These are phyloP conservation scores for Sideroxylon spinosum DNA, from an alignment of 179 eudicot genomes.

Conservation along the genomic window DNA sequence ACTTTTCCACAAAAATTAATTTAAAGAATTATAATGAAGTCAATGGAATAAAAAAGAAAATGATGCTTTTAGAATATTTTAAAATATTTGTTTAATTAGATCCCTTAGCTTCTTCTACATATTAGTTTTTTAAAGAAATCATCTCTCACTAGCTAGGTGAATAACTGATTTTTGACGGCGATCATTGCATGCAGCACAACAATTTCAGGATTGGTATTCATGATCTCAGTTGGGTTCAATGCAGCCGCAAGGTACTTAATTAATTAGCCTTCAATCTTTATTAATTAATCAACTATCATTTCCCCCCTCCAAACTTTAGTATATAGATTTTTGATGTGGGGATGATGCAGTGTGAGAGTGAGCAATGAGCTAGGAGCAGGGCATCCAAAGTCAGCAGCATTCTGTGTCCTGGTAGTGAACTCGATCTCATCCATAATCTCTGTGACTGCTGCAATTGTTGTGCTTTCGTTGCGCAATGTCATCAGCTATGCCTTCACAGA, in stretches of 20 bases:
- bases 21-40: too few species aligned
- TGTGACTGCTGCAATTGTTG: neutral
- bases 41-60: too few species aligned
- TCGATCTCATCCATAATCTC: slow-evolving; percentile 15
- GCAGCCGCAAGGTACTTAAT: slow-evolving; percentile 35
- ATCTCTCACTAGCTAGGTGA: neutral
- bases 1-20: too few species aligned
- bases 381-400: slow-evolving; percentile 28
- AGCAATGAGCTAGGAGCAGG: slow-evolving; percentile 46
- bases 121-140: neutral
- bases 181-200: slow-evolving; percentile 25
- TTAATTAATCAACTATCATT: too few species aligned
- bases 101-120: too few species aligned
- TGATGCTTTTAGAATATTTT: too few species aligned
- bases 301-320: too few species aligned
- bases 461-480: slow-evolving; percentile 19
- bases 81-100: too few species aligned
- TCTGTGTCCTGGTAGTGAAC: slow-evolving; percentile 23
- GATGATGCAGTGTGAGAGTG: slow-evolving; percentile 39
- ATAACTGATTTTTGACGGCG: neutral
- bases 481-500: slow-evolving; percentile 36
- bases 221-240: slow-evolving; percentile 38
- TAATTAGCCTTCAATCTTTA: too few species aligned
- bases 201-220: slow-evolving; percentile 29
- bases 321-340: too few species aligned